Evolutionary conservation across 2,329 filamentous ascomycete species (phyloP).

Genomic region (Podosphaera xanthii): DNA sequence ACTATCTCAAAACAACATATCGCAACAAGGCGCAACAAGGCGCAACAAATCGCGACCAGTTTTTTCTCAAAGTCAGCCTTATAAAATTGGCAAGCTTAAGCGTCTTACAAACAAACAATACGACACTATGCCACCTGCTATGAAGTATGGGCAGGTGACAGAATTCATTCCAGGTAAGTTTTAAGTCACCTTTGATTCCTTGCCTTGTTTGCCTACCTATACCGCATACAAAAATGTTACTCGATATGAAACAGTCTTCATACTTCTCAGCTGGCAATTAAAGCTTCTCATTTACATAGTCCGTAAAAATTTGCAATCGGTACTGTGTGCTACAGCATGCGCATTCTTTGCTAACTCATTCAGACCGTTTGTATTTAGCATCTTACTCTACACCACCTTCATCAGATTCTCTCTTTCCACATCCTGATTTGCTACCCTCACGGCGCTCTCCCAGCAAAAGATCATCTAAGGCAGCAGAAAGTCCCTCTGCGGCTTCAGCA

Average conservation of each 20-base stretch:
- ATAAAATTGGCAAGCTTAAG: conserved; percentile 5
- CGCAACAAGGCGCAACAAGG: no score
- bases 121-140: conserved; percentile 22
- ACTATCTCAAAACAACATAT: no score
- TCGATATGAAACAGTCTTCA: no score
- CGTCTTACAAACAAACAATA: conserved; percentile 1
- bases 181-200: neutral
- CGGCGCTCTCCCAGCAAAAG: conserved; percentile 52
- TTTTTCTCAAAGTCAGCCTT: no score
- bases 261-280: no score
- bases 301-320: no score
- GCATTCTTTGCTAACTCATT: conserved; percentile 18
- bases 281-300: no score
- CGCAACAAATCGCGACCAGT: no score
- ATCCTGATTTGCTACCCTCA: conserved; percentile 31
- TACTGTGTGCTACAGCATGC: no score
- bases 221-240: no score
- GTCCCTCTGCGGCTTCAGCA: conserved; percentile 25
- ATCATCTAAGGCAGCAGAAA: conserved; percentile 40
- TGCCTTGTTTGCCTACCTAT: no score
- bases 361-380: conserved; percentile 86
- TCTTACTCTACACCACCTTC: conserved; percentile 70
- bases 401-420: conserved; percentile 68
- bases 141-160: conserved; percentile 60
- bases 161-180: conserved; percentile 80